Evolutionary conservation across 768 basidiomycete species (phyloP).

Genomic region (Fistulinella prunicolor): DNA sequence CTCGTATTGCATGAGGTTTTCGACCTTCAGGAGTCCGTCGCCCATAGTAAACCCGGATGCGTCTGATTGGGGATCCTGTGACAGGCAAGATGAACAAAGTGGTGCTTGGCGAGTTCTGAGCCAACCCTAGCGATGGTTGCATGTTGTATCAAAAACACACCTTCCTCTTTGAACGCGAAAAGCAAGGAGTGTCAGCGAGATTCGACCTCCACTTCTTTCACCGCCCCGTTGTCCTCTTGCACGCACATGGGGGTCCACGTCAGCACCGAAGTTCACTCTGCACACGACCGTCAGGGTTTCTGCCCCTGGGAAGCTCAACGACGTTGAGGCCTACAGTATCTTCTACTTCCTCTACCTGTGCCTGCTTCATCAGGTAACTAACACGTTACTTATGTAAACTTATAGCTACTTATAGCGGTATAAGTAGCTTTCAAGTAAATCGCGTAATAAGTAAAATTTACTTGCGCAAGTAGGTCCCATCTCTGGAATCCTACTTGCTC

Average conservation of each 20-base stretch:
- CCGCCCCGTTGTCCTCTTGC: conserved; percentile 4
- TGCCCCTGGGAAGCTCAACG: conserved; percentile 20
- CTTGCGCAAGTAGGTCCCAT: no score
- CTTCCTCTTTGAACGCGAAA: conserved; percentile 16
- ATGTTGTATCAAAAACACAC: conserved; percentile 6
- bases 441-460: no score
- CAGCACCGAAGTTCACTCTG: conserved; percentile 29
- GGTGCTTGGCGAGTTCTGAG: neutral
- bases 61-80: neutral
- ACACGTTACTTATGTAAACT: no score
- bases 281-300: conserved; percentile 12
- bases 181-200: conserved; percentile 25
- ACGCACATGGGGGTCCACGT: conserved; percentile 26
- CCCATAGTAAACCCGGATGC: no score
- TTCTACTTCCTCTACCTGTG: conserved; percentile 16
- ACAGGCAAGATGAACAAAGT: neutral
- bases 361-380: no score
- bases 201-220: conserved; percentile 3
- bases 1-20: no score
- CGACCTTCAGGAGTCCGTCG: no score
- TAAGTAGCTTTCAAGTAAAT: no score
- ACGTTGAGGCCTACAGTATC: conserved; percentile 14
- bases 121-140: neutral
- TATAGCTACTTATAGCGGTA: no score
- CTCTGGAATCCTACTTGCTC: no score